Conservation (phyloP, 768 basidiomycete species). For the Candolleomyces aberdarensis region DNA sequence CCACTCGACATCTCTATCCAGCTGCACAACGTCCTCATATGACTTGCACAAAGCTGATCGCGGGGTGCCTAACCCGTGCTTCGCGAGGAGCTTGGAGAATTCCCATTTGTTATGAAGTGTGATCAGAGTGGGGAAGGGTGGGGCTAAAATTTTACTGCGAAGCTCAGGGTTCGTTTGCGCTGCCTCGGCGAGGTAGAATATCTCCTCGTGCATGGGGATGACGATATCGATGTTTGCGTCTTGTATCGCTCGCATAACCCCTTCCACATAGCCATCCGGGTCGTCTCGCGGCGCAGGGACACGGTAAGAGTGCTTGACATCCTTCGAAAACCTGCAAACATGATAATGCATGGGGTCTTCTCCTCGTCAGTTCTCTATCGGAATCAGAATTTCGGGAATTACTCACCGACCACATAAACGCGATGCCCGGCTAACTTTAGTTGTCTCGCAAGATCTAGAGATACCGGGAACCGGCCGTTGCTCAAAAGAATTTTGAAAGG, state of each 20-base stretch:
- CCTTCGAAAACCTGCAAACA: constrained; percentile 18
- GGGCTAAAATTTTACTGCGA: constrained; percentile 12
- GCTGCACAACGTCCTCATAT: constrained; percentile 10
- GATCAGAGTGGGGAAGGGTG: constrained; percentile 14
- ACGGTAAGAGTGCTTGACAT: constrained; percentile 15
- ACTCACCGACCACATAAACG: constrained; percentile 16
- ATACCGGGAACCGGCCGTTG: constrained; percentile 18
- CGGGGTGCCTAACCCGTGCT: constrained; percentile 11
- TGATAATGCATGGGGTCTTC: constrained; percentile 20
- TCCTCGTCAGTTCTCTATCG: background rate
- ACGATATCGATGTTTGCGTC: constrained; percentile 13
- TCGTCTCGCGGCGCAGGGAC: constrained; percentile 14
- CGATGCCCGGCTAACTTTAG: constrained; percentile 13
- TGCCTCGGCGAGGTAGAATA: constrained; percentile 16
- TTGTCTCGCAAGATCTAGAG: constrained; percentile 16
- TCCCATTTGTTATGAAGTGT: constrained; percentile 21
- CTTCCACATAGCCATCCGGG: constrained; percentile 13
- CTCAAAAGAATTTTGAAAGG: constrained; percentile 16
- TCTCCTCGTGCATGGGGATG: constrained; percentile 20
- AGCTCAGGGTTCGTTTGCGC: constrained; percentile 13
- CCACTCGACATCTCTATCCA: constrained; percentile 15
- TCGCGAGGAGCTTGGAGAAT: constrained; percentile 12
- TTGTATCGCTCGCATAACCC: constrained; percentile 10
- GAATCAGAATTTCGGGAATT: background rate
- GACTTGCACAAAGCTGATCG: constrained; percentile 11